These are phyloP conservation scores for Exophiala bonariae DNA, from an alignment of 2,329 filamentous ascomycete genomes.

Conservation along the genomic window DNA sequence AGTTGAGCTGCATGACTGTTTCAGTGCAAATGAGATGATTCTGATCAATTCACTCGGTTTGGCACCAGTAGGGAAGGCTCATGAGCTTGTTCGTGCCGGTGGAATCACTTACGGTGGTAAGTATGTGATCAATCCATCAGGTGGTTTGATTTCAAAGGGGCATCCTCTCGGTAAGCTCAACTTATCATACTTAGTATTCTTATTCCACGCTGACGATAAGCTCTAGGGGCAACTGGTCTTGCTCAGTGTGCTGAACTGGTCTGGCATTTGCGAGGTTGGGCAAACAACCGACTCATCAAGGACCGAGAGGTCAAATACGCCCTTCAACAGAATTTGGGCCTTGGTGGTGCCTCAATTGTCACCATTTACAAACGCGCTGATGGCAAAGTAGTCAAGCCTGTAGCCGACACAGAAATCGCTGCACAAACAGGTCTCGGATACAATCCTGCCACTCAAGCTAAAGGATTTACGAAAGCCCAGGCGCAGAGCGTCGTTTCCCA, in stretches of 20 bases:
- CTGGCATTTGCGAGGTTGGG: slow-evolving; percentile 95
- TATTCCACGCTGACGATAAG: not conserved
- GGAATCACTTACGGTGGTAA: slow-evolving; percentile 87
- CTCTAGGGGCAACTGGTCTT: slow-evolving; percentile 70
- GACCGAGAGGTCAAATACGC: slow-evolving; percentile 70
- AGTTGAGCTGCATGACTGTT: slow-evolving; percentile 96
- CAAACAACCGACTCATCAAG: slow-evolving; percentile 75
- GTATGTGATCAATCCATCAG: slow-evolving; percentile 85
- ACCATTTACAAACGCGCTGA: slow-evolving; percentile 86
- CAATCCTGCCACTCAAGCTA: slow-evolving; percentile 88
- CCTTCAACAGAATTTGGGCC: slow-evolving; percentile 87
- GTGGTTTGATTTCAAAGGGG: slow-evolving; percentile 91
- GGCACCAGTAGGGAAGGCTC: slow-evolving; percentile 74
- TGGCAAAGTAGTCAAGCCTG: slow-evolving; percentile 53
- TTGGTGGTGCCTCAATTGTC: slow-evolving; percentile 86
- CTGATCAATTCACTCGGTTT: slow-evolving; percentile 84
- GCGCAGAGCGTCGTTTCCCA: slow-evolving; percentile 68
- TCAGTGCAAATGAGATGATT: slow-evolving; percentile 94
- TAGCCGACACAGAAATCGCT: slow-evolving; percentile 59
- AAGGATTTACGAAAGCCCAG: slow-evolving; percentile 79
- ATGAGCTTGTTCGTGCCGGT: slow-evolving; percentile 81
- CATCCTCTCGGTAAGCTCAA: slow-evolving; percentile 73
- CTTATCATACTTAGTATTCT: not conserved
- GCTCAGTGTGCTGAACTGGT: slow-evolving; percentile 93
- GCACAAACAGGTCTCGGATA: slow-evolving; percentile 72